Evolutionary conservation across 192 early-diverging fungal species (phyloP), one percentile per base, ranked within the genome.

Genomic region (Gigaspora rosea): DNA sequence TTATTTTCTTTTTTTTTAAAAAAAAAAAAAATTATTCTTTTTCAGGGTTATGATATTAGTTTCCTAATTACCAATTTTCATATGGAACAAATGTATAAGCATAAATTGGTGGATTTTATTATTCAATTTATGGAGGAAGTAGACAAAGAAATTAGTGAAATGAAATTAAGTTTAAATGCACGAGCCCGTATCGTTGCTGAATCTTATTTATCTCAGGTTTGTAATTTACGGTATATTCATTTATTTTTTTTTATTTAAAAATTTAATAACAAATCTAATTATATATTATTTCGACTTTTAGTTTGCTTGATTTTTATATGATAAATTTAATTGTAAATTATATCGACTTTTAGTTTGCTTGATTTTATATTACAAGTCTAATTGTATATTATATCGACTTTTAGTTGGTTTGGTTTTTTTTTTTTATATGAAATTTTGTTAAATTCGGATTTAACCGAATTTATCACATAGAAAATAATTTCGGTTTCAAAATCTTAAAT

Each of bases 101-200:
- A 99, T 89, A 99, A 99, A 84, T 85, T 99, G 78, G 97, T 99
- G 12, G 97, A 99, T 85, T 99, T 99, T 83, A 95, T 97, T 79
- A 92, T 99, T 68, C 93, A 97, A 86, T 99, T 99, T 80, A 99
- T 99, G 97, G 97, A 99, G 81, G 97, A 96, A 76, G 97, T 99
- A 20, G 97, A 99, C 85, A 97, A 95, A 87, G 97, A 99, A 81
- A 99, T 99, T 78, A 95, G 93, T 80, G 96, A 97, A 82, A 97
- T 98, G 95, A 96, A 97, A 85, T 87, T 99, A 78, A 94, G 92
- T 80, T 85, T 99, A 71, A 98, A 98, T 80, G 90, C 94, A 41
- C 87, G 96, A 64, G 80, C 80, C n/a, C 78, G 83, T 80, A 94
- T 93, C 61, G 95, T 96, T 12, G 93, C 95, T 18, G 94, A 97